Evolutionary conservation across 2,329 filamentous ascomycete species (phyloP).

Genomic region (Trichoderma aggressivum): DNA sequence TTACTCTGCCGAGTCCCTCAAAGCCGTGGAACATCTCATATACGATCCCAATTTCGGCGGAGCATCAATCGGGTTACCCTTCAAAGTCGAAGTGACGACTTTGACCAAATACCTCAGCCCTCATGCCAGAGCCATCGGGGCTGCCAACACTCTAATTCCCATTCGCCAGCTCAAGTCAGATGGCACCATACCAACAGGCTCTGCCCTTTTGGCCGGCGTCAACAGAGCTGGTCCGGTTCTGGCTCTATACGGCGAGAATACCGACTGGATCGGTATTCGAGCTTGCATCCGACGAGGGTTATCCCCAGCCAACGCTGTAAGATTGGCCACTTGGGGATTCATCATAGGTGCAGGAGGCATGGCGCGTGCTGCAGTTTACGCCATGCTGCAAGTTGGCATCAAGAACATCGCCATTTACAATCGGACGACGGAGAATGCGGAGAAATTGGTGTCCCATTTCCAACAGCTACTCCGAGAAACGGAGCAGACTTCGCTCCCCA

Average conservation of each 20-base stretch:
- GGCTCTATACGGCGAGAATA: constrained; percentile 4
- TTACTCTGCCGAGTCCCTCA: background rate
- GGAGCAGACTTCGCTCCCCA: background rate
- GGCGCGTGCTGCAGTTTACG: constrained; percentile 9
- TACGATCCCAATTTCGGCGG: constrained; percentile 5
- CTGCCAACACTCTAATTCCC: constrained; percentile 13
- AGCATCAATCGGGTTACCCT: constrained; percentile 9
- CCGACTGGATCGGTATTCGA: constrained; percentile 9
- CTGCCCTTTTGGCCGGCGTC: constrained; percentile 71
- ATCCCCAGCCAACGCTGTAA: constrained; percentile 3
- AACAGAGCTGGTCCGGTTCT: constrained; percentile 45
- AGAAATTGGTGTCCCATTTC: constrained; percentile 3
- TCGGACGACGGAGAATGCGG: background rate
- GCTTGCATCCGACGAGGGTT: constrained; percentile 5
- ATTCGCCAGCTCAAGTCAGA: constrained; percentile 1
- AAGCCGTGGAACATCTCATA: background rate
- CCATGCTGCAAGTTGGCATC: constrained; percentile 10
- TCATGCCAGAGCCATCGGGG: constrained; percentile 8
- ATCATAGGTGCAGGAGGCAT: constrained; percentile 5
- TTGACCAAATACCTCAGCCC: constrained; percentile 8
- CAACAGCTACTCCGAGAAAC: background rate
- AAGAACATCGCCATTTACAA: constrained; percentile 12
- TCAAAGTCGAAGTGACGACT: constrained; percentile 7
- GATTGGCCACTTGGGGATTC: background rate
- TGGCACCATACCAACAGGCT: constrained; percentile 51